Evolutionary conservation across 352 stramenopile species (phyloP), one percentile per base, ranked within the genome.

Genomic region (Phytophthora ohioensis): DNA sequence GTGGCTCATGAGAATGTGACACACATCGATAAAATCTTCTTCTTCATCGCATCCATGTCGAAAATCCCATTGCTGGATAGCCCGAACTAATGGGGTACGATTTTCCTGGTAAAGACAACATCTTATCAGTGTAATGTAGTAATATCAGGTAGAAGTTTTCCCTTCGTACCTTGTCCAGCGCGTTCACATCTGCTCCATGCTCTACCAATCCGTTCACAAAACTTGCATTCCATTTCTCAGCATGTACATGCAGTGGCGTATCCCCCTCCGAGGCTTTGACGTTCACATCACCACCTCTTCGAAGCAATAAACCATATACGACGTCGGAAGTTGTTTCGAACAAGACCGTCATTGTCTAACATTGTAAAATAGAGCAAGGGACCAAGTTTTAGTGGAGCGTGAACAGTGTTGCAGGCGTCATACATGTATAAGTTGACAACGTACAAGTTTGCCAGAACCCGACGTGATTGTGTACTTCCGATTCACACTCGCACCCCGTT

Each of bases 21-120:
- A 75, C 12, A 78, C 51, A 17, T 75, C 66, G 11, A 78, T 75
- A 13, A 78, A 78, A 10, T 72, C 38, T 46, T 69, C 65, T 57
- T 75, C 71, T 57, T 74, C 59, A 12, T 64, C 10, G 38, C 60
- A 57, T 30, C 57, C 59, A 53, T 41, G n/a, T 57, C n/a, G 21
- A 30, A 67, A 71, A 1, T 55, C 53, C 64, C 57, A 74, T 57
- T 71, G 67, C 27, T 65, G 30, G 13, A 78, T 53, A 1, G 66
- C 66, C 32, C 67, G 43, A 11, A 51, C 9, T 15, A 78, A 48
- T 12, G 67, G 55, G n/a, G 66, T 73, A 13, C 55, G 45, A 17
- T 68, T 64, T 30, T 69, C 67, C 71, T 78, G 38, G n/a, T 48
- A 34, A 12, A 62, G 1, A 31, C 11, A 62, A 11, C 15, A 46